These are phyloP conservation scores for Geum urbanum DNA, from an alignment of 306 rosid species.

Conservation along the genomic window DNA sequence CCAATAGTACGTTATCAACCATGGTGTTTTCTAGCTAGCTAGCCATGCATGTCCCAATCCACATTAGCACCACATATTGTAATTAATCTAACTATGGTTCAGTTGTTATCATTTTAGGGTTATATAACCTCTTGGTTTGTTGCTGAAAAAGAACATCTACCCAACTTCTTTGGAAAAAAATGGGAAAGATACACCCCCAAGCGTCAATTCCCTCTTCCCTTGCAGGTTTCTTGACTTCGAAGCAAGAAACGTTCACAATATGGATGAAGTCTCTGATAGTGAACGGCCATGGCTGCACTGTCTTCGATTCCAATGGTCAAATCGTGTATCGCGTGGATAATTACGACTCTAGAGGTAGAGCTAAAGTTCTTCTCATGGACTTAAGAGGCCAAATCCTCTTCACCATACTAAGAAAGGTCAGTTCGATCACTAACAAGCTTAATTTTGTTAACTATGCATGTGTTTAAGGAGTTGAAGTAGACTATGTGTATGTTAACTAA, in stretches of 20 bases:
- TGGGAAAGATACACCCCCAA: constrained; percentile 53
- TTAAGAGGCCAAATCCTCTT: constrained; percentile 48
- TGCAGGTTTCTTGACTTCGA: constrained; percentile 36
- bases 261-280: constrained; percentile 77
- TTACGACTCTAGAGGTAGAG: constrained; percentile 40
- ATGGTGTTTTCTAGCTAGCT: neutral
- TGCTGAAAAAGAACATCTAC: constrained; percentile 6
- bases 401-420: constrained; percentile 56
- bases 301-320: constrained; percentile 57
- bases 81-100: neutral
- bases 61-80: neutral
- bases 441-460: neutral
- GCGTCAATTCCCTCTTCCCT: constrained; percentile 25
- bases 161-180: neutral
- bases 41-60: neutral
- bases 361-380: constrained; percentile 72
- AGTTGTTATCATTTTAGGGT: neutral
- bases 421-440: neutral
- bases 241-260: constrained; percentile 63
- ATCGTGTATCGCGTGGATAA: constrained; percentile 65
- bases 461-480: neutral
- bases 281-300: constrained; percentile 63
- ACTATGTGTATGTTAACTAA: neutral
- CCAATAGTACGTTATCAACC: neutral
- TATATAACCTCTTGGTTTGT: constrained; percentile 23